Base-by-base conservation (phyloP, 2,329 filamentous ascomycete species). In the Aureobasidium sp. region DNA sequence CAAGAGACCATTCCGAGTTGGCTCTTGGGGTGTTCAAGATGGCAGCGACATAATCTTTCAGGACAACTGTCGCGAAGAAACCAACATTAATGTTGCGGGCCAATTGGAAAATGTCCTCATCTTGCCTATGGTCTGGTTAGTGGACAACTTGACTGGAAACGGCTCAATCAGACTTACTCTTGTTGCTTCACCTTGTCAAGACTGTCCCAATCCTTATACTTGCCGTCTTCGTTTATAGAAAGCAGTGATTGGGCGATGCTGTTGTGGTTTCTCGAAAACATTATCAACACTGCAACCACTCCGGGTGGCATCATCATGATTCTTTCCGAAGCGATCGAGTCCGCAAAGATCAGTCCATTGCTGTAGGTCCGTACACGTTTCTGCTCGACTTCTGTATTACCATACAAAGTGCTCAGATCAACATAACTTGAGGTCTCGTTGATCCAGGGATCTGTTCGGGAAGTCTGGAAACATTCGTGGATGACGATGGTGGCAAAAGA, bases 291-390 rank as follows among this genome's bases (percentile, higher is more conserved):
- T 2, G 68, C 71, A 14, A 73, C 62, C 4, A 74, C 71, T 22
- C 72, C 71, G 3, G 72, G 72, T 10, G 72, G 72, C 71, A 74
- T 73, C 62, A 74, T 66, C 70, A 74, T 72, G 53, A 75, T 74
- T 41, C 72, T 64, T 44, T 74, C 71, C 2, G 66, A 70, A 10
- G 72, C 71, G 55, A 74, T 65, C 1, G 69, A 70, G 58, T 75
- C 72, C 6, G 70, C 70, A 37, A 62, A 68, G n/a, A 75, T 70
- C 6, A 56, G 61, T 30, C 72, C 72, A 55, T 74, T 69, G 47
- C 68, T 57, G 51, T 71, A 71, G n/a, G 70, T 74, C 45, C 72
- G 65, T 6, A 74, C 70, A 12, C 67, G 60, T 49, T 64, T 61
- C 60, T 74, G 72, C 55, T 74, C 71, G 16, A 67, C 62, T 29